Evolutionary conservation across 331 rosid genomes (phyloP).

Genomic region (Rhamnella rubrinervis): DNA sequence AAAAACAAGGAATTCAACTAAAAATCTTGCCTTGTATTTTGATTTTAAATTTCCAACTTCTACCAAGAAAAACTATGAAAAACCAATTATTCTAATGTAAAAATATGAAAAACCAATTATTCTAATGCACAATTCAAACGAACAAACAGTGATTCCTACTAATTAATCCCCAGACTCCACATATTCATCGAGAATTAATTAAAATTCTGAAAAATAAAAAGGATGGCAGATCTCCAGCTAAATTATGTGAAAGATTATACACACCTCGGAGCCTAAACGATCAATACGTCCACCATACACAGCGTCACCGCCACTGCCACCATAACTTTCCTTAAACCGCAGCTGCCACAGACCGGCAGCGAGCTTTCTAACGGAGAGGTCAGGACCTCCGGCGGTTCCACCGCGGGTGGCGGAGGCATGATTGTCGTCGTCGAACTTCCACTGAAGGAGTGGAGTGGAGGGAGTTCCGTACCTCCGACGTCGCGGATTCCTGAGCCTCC

Average conservation of each 20-base stretch:
- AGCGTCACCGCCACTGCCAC: slow-evolving; percentile 4
- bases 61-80: not conserved
- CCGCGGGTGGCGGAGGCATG: not conserved
- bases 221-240: not conserved
- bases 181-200: not conserved
- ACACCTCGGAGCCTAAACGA: slow-evolving; percentile 21
- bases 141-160: not conserved
- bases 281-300: not conserved
- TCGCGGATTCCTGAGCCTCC: slow-evolving; percentile 8
- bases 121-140: not conserved
- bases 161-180: not conserved
- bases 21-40: not conserved
- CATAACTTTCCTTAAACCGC: slow-evolving; percentile 25
- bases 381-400: slow-evolving; percentile 1
- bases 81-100: not conserved
- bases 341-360: slow-evolving; percentile 59
- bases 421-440: slow-evolving; percentile 23
- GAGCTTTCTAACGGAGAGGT: slow-evolving; percentile 50
- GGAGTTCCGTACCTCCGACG: slow-evolving; percentile 14
- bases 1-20: not conserved
- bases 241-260: not conserved
- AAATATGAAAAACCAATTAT: not conserved
- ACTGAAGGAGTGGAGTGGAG: slow-evolving; percentile 21
- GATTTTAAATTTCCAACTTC: not conserved
- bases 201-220: not conserved